Evolutionary conservation across 495 filamentous ascomycete genomes (phyloP).

Genomic region (Chaetomium tenue): DNA sequence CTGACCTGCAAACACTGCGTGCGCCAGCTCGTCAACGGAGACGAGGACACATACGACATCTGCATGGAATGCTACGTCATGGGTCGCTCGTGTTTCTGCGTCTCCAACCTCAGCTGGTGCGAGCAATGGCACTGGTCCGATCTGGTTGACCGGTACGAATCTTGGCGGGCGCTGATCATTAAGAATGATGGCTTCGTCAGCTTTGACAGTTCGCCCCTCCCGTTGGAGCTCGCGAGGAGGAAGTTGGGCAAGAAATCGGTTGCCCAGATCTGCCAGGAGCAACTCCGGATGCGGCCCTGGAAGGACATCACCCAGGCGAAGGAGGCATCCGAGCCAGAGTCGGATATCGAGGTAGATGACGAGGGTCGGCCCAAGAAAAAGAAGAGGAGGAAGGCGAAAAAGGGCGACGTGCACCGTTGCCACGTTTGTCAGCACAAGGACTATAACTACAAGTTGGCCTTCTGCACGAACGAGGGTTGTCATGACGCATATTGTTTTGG

Average conservation of each 20-base stretch:
- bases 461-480: slow-evolving; percentile 65
- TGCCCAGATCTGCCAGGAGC: slow-evolving; percentile 86
- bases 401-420: slow-evolving; percentile 56
- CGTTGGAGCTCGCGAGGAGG: slow-evolving; percentile 62
- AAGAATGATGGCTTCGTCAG: slow-evolving; percentile 60
- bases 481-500: slow-evolving; percentile 80
- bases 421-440: slow-evolving; percentile 79
- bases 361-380: slow-evolving; percentile 52
- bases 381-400: slow-evolving; percentile 41
- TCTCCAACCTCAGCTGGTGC: slow-evolving; percentile 82
- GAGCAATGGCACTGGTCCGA: slow-evolving; percentile 87
- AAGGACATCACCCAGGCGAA: slow-evolving; percentile 53
- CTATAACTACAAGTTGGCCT: slow-evolving; percentile 73
- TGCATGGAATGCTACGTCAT: slow-evolving; percentile 97
- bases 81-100: slow-evolving; percentile 85
- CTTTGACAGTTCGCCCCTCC: slow-evolving; percentile 58
- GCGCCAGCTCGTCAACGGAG: slow-evolving; percentile 54
- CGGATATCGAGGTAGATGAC: slow-evolving; percentile 51
- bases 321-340: slow-evolving; percentile 24
- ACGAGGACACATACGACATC: slow-evolving; percentile 82
- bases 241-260: slow-evolving; percentile 67
- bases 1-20: slow-evolving; percentile 81
- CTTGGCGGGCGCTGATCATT: slow-evolving; percentile 75
- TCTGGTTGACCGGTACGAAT: slow-evolving; percentile 72
- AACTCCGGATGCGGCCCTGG: slow-evolving; percentile 69